Evolutionary conservation across 768 basidiomycete species (phyloP), one percentile per base, ranked within the genome.

Genomic region (Pleurotus ostreatus): DNA sequence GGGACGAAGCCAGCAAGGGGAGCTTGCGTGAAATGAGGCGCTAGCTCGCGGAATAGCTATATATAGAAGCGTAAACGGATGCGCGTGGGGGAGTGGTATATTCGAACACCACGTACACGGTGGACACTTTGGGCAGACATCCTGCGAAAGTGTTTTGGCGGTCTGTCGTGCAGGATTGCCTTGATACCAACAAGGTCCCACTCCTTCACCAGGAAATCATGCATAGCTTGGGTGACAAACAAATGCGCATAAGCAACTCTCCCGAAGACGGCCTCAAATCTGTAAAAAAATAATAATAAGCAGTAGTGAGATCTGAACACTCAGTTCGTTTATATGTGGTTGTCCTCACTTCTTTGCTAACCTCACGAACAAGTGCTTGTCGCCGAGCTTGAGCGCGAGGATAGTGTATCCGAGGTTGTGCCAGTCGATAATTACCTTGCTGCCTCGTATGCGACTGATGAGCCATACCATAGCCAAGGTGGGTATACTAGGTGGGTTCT

Each of bases 401-500:
- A 98, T 94, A 60, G 86, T 96, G 68, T 93, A 94, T 15, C 97
- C 97, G 22, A 96, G 81, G 69, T 99, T 99, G 68, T 99, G 97
- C 97, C 97, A 99, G 72, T 99, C 97, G 55, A 99, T 94, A 58
- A 99, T 90, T 61, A 99, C 76, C 63, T 90, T 92, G 61, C 87
- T 88, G 2, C 89, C 87, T 15, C 84, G 79, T 13, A 92, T 63
- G 16, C 74, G 66, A 18, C 81, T 81, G 1, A 87, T 84, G 23
- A 94, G 68, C 78, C 90, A 89, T 2, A 91, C 92, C 16, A 98
- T 74, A 2, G 87, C 86, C 15, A 99, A 81, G 0, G 95, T 95
- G 1, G 97, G 97, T 38, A 99, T 94, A 58, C 90, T 91, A 7
- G 97, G 97, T 23, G 97, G 97, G 65, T 98, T 99, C 93, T 99